A percentile compares a stretch with the other conserved stretches of the same genome.
phyloP scores from a whole-genome alignment of 371 early-diverging fungal species.

The Rhizopus stolonifer region DNA sequence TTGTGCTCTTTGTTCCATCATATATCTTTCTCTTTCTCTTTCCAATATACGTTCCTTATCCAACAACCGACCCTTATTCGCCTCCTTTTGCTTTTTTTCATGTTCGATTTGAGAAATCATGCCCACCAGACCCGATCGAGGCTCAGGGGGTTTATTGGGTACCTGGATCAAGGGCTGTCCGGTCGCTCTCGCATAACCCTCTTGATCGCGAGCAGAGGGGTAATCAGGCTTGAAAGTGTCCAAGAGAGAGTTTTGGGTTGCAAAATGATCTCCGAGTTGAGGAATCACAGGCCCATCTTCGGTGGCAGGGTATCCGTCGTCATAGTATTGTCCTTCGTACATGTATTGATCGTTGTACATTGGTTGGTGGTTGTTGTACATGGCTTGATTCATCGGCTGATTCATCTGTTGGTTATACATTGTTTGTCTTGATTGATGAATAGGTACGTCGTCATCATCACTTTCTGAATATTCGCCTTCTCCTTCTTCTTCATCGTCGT shows the following conservation, averaged over 20 bases:
- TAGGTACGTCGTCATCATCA: constrained; percentile 21
- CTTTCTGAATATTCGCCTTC: constrained; percentile 8
- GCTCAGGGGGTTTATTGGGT: constrained; percentile 38
- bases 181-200: constrained; percentile 41
- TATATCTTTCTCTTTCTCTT: constrained; percentile 25
- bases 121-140: constrained; percentile 45
- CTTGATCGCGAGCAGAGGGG: constrained; percentile 40
- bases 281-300: constrained; percentile 47
- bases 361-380: constrained; percentile 16
- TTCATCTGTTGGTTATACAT: constrained; percentile 2
- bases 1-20: constrained; percentile 34
- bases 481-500: constrained; percentile 14
- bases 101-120: constrained; percentile 49
- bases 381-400: too few relatives aligned
- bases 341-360: constrained; percentile 17
- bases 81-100: constrained; percentile 36
- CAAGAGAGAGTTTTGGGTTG: constrained; percentile 40
- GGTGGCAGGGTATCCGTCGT: constrained; percentile 6
- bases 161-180: constrained; percentile 48
- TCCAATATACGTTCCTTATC: constrained; percentile 32
- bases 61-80: constrained; percentile 22
- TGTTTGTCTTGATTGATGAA: constrained; percentile 14
- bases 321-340: neutral
- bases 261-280: constrained; percentile 30
- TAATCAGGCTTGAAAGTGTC: constrained; percentile 36